Percentiles rank a stretch among this genome's conserved stretches.
Conservation (phyloP, 148 eudicot species). For the Chenopodium album region DNA sequence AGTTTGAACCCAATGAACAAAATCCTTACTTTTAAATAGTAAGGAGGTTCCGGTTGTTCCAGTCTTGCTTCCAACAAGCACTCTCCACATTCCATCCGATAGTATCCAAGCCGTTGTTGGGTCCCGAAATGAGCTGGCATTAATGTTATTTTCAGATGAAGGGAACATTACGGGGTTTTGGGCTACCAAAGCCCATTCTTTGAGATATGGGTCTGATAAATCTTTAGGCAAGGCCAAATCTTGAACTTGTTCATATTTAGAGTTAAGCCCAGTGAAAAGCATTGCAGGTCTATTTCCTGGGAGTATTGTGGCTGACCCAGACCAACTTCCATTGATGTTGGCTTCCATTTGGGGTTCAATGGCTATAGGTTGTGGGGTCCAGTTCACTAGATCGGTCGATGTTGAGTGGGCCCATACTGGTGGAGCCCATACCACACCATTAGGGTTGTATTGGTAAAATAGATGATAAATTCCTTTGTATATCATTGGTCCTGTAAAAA, state of each 20-base stretch:
- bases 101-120: constrained; percentile 65
- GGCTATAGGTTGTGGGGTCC: constrained; percentile 53
- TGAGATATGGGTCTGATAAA: constrained; percentile 53
- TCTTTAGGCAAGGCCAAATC: constrained; percentile 58
- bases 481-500: constrained; percentile 55
- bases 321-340: constrained; percentile 65
- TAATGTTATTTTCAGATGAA: constrained; percentile 30
- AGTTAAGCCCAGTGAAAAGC: constrained; percentile 58
- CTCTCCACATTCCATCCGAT: constrained; percentile 43
- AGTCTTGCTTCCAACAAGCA: constrained; percentile 38
- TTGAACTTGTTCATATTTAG: constrained; percentile 49
- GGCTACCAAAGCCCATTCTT: constrained; percentile 48
- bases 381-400: constrained; percentile 63
- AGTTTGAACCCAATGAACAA: constrained; percentile 41
- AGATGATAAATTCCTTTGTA: constrained; percentile 73
- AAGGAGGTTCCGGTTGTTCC: constrained; percentile 31
- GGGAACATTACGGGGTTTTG: constrained; percentile 53
- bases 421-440: constrained; percentile 49
- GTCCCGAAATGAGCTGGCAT: constrained; percentile 49
- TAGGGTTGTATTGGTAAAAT: constrained; percentile 76
- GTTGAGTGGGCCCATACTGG: constrained; percentile 75
- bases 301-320: constrained; percentile 68
- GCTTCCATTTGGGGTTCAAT: constrained; percentile 35
- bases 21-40: constrained; percentile 56
- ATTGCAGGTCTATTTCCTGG: constrained; percentile 47